Evolutionary conservation across 768 basidiomycete genomes (phyloP), one percentile per base, ranked within the genome.

Genomic region (Asterophora parasitica): DNA sequence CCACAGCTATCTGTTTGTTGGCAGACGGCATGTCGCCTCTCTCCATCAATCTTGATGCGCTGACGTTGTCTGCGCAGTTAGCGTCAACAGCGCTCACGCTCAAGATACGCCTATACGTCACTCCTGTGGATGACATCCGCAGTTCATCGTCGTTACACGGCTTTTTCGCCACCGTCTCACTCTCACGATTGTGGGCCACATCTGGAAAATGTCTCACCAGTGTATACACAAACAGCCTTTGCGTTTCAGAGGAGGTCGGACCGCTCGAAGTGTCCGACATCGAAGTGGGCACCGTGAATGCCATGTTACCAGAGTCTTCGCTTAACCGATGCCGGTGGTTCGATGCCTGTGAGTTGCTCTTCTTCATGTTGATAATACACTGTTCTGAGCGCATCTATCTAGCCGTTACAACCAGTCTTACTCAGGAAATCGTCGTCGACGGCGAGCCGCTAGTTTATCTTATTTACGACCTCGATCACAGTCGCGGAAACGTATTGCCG

Each of bases 21-120:
- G 80, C 85, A 17, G 82, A 85, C 55, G 83, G 85, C 49, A 84
- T 87, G 81, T 65, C 73, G n/a, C 73, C 81, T 13, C 73, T 81
- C 46, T 66, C 71, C 26, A 69, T 86, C 61, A 77, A 81, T 51
- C 68, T 85, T 47, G 83, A 83, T 60, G 68, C 73, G 16, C 64
- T 83, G 38, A 53, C 68, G 38, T 69, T 74, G 38, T 65, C 73
- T 16, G 51, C 70, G 45, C 61, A 69, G 47, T 62, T 62, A 32
- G 59, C 70, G 41, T 58, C 61, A 39, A 62, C 59, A 27, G 55
- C 64, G 19, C 69, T 72, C 32, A 71, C 77, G 33, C 68, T 82
- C 33, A 76, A 77, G 50, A 68, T 87, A 52, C 78, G 74, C 41
- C 68, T 89, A 6, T 66, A 69, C 46, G 72, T 87, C 38, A 75